Conservation (phyloP, 768 basidiomycete genomes). For the Lentinus tigrinus region DNA sequence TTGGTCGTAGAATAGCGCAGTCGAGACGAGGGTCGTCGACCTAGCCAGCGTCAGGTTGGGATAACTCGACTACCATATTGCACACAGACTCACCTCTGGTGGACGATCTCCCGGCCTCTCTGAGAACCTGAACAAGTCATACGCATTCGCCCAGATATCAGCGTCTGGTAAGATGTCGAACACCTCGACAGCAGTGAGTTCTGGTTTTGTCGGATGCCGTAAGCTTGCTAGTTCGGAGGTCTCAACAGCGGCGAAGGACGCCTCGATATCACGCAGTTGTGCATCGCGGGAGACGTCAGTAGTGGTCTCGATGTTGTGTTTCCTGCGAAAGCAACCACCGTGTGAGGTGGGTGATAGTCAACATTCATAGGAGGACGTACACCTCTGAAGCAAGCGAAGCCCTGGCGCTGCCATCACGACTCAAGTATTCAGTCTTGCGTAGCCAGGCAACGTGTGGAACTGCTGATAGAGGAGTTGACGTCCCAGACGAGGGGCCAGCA, state of each 20-base stretch:
- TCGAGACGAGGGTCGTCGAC: conserved; percentile 78
- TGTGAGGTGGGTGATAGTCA: not conserved
- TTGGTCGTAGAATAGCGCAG: conserved; percentile 82
- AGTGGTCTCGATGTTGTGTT: conserved; percentile 40
- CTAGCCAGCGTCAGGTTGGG: conserved; percentile 34
- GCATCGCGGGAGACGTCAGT: conserved; percentile 76
- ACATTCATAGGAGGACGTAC: conserved; percentile 38
- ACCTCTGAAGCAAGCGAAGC: conserved; percentile 46
- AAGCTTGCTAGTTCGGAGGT: conserved; percentile 60
- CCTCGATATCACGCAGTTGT: conserved; percentile 76
- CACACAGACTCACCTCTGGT: conserved; percentile 50
- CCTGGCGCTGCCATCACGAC: conserved; percentile 54
- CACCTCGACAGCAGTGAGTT: conserved; percentile 73
- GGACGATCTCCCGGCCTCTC: conserved; percentile 82
- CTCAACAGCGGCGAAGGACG: conserved; percentile 66
- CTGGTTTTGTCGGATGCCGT: conserved; percentile 77
- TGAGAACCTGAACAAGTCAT: conserved; percentile 83
- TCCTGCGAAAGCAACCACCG: conserved; percentile 33
- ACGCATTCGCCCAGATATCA: conserved; percentile 87
- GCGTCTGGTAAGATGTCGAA: conserved; percentile 83
- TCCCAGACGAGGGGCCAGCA: conserved; percentile 33
- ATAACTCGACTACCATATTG: not conserved
- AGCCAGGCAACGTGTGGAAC: conserved; percentile 81
- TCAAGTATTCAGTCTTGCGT: conserved; percentile 88
- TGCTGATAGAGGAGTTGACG: conserved; percentile 43